A percentile compares a stretch with the other conserved stretches of the same genome.
Evolutionary conservation across 805 yeast genomes (phyloP).

Genomic region (Monosporozyma siamensis): DNA sequence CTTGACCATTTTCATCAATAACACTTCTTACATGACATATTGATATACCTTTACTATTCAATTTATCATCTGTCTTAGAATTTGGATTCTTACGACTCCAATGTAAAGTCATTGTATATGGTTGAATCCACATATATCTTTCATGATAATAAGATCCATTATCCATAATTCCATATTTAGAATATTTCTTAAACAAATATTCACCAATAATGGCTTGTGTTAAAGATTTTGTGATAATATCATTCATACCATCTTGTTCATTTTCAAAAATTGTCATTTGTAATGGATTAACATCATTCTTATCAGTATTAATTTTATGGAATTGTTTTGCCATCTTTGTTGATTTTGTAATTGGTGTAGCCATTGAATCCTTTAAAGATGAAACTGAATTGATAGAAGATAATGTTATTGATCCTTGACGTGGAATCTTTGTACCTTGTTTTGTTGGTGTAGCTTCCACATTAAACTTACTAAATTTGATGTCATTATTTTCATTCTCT

Average conservation of each 20-base stretch:
- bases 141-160: constrained; percentile 74
- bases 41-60: constrained; percentile 6
- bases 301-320: no score
- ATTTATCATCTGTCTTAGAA: neutral
- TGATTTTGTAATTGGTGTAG: neutral
- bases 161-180: constrained; percentile 66
- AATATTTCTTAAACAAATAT: constrained; percentile 73
- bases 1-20: neutral
- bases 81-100: constrained; percentile 50
- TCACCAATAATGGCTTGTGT: constrained; percentile 94
- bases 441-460: neutral
- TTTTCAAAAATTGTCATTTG: constrained; percentile 17
- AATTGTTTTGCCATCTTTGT: constrained; percentile 1
- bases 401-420: neutral
- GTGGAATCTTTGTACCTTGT: neutral
- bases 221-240: constrained; percentile 36
- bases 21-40: constrained; percentile 44
- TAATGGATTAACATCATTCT: neutral
- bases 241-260: constrained; percentile 44
- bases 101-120: constrained; percentile 80
- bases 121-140: constrained; percentile 93
- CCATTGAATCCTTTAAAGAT: neutral
- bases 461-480: neutral
- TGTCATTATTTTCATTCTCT: neutral
- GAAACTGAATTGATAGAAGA: neutral